A percentile compares a stretch with the other conserved stretches of the same genome.
Evolutionary conservation across 176 grass and related monocot genomes (phyloP).

Genomic region (Paspalum vaginatum): DNA sequence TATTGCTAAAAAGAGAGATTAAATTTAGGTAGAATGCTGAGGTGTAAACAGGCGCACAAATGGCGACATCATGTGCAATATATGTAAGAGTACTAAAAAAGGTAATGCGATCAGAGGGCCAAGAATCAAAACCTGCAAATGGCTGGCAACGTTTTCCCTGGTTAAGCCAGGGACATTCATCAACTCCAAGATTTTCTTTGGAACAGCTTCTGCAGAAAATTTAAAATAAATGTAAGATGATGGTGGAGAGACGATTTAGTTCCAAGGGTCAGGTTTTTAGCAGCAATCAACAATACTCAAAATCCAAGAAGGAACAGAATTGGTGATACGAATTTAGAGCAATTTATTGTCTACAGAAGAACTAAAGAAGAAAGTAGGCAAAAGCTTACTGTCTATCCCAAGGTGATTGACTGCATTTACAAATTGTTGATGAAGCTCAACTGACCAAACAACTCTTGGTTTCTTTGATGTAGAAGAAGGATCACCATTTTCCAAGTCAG

Average conservation of each 20-base stretch:
- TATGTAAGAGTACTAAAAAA: slow-evolving; percentile 30
- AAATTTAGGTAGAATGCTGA: neutral
- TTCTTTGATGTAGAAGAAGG: slow-evolving; percentile 89
- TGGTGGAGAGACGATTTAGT: slow-evolving; percentile 18
- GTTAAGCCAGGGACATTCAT: slow-evolving; percentile 99
- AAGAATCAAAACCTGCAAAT: slow-evolving; percentile 88
- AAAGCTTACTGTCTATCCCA: slow-evolving; percentile 89
- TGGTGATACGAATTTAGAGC: slow-evolving; percentile 15
- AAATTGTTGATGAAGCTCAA: slow-evolving; percentile 99
- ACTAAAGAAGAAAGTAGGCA: slow-evolving; percentile 22
- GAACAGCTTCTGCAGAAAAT: slow-evolving; percentile 84
- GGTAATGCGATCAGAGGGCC: slow-evolving; percentile 12
- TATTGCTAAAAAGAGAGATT: neutral
- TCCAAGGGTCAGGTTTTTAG: slow-evolving; percentile 10
- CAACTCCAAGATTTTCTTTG: slow-evolving; percentile 98
- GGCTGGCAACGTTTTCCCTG: slow-evolving; percentile 98
- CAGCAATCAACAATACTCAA: neutral
- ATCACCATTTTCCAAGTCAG: slow-evolving; percentile 80
- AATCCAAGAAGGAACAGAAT: slow-evolving; percentile 25
- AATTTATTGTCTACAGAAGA: slow-evolving; percentile 22
- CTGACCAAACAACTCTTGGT: slow-evolving; percentile 97
- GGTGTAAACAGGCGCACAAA: neutral
- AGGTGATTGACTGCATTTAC: slow-evolving; percentile 98
- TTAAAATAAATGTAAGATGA: slow-evolving; percentile 42
- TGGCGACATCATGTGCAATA: neutral